These are phyloP conservation scores for Agaricus subrufescens DNA, from an alignment of 768 basidiomycete species.

Conservation along the genomic window DNA sequence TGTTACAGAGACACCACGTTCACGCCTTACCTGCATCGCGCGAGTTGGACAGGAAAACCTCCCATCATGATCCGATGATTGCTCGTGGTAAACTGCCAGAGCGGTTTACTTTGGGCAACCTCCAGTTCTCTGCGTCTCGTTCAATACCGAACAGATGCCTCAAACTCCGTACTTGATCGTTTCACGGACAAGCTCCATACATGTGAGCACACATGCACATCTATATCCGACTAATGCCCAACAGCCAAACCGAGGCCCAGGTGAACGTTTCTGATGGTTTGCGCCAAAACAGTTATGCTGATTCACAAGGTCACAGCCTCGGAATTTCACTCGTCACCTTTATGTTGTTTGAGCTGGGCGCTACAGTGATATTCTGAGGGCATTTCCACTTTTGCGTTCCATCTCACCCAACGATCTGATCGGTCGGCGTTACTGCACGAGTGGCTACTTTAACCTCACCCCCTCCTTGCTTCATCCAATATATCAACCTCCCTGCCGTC, in stretches of 20 bases:
- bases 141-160: not conserved
- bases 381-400: conserved; percentile 3
- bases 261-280: conserved; percentile 2
- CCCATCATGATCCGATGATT: not conserved
- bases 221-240: conserved; percentile 3
- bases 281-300: conserved; percentile 4
- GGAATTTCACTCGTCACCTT: not conserved
- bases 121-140: not conserved
- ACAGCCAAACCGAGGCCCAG: conserved; percentile 9
- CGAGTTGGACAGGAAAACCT: not conserved
- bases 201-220: conserved; percentile 2
- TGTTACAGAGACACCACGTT: not conserved
- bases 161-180: conserved; percentile 7
- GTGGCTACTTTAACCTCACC: conserved; percentile 11
- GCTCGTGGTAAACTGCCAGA: not conserved
- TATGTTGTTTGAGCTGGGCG: conserved; percentile 5
- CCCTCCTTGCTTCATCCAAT: conserved; percentile 7
- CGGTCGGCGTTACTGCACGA: conserved; percentile 3
- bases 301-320: conserved; percentile 11
- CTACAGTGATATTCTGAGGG: conserved; percentile 1
- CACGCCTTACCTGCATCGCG: not conserved
- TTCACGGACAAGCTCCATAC: conserved; percentile 9
- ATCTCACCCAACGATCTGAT: conserved; percentile 10
- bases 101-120: not conserved
- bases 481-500: conserved; percentile 7